Conservation (phyloP, 805 yeast genomes). For the Komagataella mondaviorum region DNA sequence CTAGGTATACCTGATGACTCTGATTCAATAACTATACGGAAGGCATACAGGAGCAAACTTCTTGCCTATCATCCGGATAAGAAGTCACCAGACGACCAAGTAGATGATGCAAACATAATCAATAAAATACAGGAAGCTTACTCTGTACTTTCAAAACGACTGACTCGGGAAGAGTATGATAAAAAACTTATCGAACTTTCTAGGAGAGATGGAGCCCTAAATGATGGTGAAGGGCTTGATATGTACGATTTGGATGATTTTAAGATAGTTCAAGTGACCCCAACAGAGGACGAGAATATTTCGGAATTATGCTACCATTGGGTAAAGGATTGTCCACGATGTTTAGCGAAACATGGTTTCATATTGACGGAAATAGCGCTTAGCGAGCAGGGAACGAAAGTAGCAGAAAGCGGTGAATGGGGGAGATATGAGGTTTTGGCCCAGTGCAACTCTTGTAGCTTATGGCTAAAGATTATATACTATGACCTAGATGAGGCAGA, state of each 20-base stretch:
- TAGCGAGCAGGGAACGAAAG: slow-evolving; percentile 30
- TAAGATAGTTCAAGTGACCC: slow-evolving; percentile 15
- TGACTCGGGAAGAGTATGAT: slow-evolving; percentile 38
- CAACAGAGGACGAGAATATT: slow-evolving; percentile 15
- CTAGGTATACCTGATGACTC: slow-evolving; percentile 35
- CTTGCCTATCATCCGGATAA: slow-evolving; percentile 77
- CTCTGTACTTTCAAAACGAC: slow-evolving; percentile 29
- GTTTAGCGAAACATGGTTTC: slow-evolving; percentile 40
- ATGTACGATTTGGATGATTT: slow-evolving; percentile 53
- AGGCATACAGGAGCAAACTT: slow-evolving; percentile 50
- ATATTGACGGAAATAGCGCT: slow-evolving; percentile 48
- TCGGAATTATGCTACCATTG: slow-evolving; percentile 11
- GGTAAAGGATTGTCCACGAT: slow-evolving; percentile 53
- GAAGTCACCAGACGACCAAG: slow-evolving; percentile 6
- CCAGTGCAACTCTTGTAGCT: slow-evolving; percentile 74
- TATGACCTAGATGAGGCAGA: slow-evolving; percentile 26
- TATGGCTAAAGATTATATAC: slow-evolving; percentile 72
- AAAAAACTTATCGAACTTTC: slow-evolving; percentile 19
- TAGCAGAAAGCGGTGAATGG: slow-evolving; percentile 27
- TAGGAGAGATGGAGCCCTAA: slow-evolving; percentile 9
- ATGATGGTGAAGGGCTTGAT: slow-evolving; percentile 62
- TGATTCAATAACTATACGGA: slow-evolving; percentile 28
- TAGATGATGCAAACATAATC: slow-evolving; percentile 11
- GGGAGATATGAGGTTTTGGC: slow-evolving; percentile 51
- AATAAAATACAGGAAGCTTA: slow-evolving; percentile 54